Evolutionary conservation across 2,329 filamentous ascomycete genomes (phyloP).

Genomic region (Fusarium decemcellulare): DNA sequence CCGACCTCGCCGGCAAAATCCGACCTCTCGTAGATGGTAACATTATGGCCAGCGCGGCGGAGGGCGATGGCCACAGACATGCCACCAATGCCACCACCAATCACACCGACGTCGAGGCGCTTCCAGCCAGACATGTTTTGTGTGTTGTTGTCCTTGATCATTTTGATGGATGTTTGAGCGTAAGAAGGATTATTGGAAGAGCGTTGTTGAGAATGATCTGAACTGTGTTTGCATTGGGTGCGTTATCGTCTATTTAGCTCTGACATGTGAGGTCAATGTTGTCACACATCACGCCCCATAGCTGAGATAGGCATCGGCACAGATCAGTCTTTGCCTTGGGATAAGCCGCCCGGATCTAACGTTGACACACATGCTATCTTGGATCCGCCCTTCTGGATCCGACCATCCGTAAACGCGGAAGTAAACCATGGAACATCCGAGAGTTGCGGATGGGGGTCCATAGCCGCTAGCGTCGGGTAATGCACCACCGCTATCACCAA

Average conservation of each 20-base stretch:
- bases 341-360: neutral
- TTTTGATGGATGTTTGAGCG: constrained; percentile 2
- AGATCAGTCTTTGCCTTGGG: neutral
- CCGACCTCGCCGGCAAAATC: constrained; percentile 79
- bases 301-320: neutral
- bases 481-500: constrained; percentile 16
- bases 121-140: constrained; percentile 55
- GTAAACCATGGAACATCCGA: neutral
- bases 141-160: constrained; percentile 33
- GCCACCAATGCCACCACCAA: constrained; percentile 65
- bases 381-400: neutral
- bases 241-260: constrained; percentile 38
- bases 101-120: constrained; percentile 58
- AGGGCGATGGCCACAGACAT: constrained; percentile 62
- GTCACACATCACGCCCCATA: neutral
- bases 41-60: constrained; percentile 61
- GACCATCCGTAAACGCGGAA: constrained; percentile 17
- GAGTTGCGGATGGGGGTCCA: neutral
- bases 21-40: constrained; percentile 75
- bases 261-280: neutral
- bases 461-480: constrained; percentile 42
- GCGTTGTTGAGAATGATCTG: neutral
- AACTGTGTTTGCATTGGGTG: neutral
- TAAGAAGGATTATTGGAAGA: neutral
- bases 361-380: neutral